Base-by-base conservation (phyloP, 2,329 filamentous ascomycete species). In the Fusarium equiseti region DNA sequence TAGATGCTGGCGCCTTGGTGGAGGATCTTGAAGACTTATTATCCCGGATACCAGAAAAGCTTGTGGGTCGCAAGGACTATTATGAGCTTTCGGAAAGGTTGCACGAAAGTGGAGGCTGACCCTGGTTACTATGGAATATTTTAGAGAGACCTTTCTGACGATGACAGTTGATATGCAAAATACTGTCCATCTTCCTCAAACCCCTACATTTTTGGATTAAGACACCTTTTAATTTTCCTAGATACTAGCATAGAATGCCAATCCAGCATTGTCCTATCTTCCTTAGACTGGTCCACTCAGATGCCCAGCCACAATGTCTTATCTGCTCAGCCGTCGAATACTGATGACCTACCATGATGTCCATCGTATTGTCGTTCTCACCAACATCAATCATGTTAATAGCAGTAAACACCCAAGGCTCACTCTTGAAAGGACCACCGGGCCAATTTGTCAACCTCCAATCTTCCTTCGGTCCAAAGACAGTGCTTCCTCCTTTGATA, bases 11-110 rank as follows among this genome's bases (percentile, higher is more conserved):
- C 13, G 49, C 49, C 20, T 11, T 1, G 2, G 32, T 16, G 4
- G 0, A 2, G 10, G 0, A 6, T 11, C 8, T 3, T 6, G 0
- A 20, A 0, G 0, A 1, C 3, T 18, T 51, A 10, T 8, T 0
- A 2, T 7, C 8, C 15, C 2, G 0, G 2, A 15, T 20, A 20
- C 20, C 20, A 20, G 20, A 20, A 20, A 20, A 20, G 3, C 20
- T 20, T 20, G 20, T 20, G 20, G 20, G 3, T 20, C 3, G 20
- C 20, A 20, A 20, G 20, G 20, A 20, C 20, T 20, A 20, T 20
- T 20, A 20, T 20, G 20, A 20, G 20, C 20, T 20, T 20, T 20
- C 20, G 3, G 20, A 20, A 20, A 20, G 20, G 20, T 20, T 20
- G 20, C 20, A 20, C 20, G 20, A 20, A 20, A 20, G 20, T 20